phyloP scores from a whole-genome alignment of 2,329 filamentous ascomycete genomes.

The Nemania sp. region DNA sequence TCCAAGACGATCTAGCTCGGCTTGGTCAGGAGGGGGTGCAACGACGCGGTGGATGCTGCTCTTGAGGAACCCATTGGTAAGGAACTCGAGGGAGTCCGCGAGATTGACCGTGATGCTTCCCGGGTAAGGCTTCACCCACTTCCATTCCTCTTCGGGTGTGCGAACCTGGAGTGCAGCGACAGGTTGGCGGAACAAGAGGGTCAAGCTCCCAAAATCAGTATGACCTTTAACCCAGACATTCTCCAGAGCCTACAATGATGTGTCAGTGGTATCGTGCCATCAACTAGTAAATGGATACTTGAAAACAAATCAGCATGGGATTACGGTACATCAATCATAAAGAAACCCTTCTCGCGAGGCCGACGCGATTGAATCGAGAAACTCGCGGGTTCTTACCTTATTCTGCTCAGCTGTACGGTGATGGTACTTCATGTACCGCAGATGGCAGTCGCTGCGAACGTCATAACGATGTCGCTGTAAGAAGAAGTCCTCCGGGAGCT shows the following conservation, averaged over 20 bases:
- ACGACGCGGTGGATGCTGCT: conserved; percentile 60
- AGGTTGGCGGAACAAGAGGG: conserved; percentile 68
- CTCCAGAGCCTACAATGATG: conserved; percentile 41
- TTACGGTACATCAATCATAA: neutral
- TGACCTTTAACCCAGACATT: conserved; percentile 58
- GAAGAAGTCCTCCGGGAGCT: conserved; percentile 68
- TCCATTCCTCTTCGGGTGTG: conserved; percentile 58
- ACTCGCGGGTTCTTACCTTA: conserved; percentile 22
- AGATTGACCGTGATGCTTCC: conserved; percentile 66
- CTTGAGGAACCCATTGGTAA: conserved; percentile 60
- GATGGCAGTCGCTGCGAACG: conserved; percentile 65
- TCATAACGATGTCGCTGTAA: conserved; percentile 66
- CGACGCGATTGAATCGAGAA: neutral
- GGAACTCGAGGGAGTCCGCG: conserved; percentile 62
- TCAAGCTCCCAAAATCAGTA: conserved; percentile 68
- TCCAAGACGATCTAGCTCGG: conserved; percentile 60
- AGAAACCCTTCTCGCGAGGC: neutral
- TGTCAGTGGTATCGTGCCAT: conserved; percentile 10
- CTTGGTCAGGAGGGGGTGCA: conserved; percentile 58
- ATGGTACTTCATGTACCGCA: conserved; percentile 71
- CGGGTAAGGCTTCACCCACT: conserved; percentile 61
- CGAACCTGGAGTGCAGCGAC: conserved; percentile 67
- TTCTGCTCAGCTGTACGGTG: conserved; percentile 60
- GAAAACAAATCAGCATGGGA: neutral
- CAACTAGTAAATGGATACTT: neutral